These are phyloP conservation scores for Dactylellina drechsleri DNA, from an alignment of 2,329 filamentous ascomycete genomes.

Conservation along the genomic window DNA sequence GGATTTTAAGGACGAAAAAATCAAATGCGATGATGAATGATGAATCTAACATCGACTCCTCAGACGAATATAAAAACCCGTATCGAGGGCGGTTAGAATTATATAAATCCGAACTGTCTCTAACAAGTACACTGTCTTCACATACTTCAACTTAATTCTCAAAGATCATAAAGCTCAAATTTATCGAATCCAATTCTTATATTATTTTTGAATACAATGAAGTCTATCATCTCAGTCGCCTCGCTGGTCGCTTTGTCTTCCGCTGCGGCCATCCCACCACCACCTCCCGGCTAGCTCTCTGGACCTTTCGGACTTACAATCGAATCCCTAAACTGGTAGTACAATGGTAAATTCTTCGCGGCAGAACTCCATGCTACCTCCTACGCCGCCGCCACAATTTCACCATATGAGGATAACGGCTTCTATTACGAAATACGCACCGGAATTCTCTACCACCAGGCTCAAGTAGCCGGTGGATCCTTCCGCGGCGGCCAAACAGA, in stretches of 20 bases:
- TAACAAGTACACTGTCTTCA: too few species aligned
- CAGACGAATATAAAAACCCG: too few species aligned
- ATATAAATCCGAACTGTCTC: too few species aligned
- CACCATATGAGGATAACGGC: conserved; percentile 15
- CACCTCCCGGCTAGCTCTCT: neutral
- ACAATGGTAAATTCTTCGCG: conserved; percentile 30
- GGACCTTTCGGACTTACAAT: conserved; percentile 37
- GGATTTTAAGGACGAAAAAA: too few species aligned
- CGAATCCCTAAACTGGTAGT: conserved; percentile 9
- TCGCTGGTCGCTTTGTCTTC: conserved; percentile 6
- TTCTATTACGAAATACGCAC: conserved; percentile 38
- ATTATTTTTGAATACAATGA: conserved; percentile 21
- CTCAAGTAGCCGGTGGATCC: conserved; percentile 20
- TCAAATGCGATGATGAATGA: too few species aligned
- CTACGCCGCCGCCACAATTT: conserved; percentile 27
- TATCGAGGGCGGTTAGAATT: too few species aligned
- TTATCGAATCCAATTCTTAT: too few species aligned
- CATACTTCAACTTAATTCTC: too few species aligned
- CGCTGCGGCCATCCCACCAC: conserved; percentile 5
- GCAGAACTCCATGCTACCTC: conserved; percentile 20
- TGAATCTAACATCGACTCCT: too few species aligned
- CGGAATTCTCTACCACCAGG: conserved; percentile 40
- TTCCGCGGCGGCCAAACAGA: conserved; percentile 15
- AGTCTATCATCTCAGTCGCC: conserved; percentile 21
- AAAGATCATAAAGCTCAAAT: too few species aligned